These are phyloP conservation scores for Xeromyces bisporus DNA, from an alignment of 495 filamentous ascomycete genomes.

Conservation along the genomic window DNA sequence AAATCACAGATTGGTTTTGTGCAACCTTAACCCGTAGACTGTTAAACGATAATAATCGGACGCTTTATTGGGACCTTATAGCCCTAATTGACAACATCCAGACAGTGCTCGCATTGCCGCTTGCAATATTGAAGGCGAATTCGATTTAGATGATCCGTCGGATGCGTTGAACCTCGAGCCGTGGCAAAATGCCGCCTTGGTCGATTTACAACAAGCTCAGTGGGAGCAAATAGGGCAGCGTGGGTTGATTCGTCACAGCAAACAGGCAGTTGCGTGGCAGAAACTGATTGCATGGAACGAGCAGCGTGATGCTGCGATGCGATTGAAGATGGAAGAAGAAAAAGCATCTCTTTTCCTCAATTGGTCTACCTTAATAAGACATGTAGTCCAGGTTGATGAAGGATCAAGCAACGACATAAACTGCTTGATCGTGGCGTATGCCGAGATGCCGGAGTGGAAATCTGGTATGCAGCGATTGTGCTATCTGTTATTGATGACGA, in stretches of 20 bases:
- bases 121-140: slow-evolving; percentile 7
- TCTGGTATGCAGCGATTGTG: slow-evolving; percentile 13
- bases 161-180: neutral
- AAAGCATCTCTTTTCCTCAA: slow-evolving; percentile 14
- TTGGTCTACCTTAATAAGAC: slow-evolving; percentile 11
- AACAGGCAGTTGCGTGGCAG: slow-evolving; percentile 23
- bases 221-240: slow-evolving; percentile 24
- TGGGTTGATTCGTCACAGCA: slow-evolving; percentile 18
- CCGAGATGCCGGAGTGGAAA: slow-evolving; percentile 8
- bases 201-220: slow-evolving; percentile 18
- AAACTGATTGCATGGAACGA: slow-evolving; percentile 29
- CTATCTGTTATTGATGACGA: too few relatives aligned
- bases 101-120: slow-evolving; percentile 11
- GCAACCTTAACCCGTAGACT: slow-evolving; percentile 23
- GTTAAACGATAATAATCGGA: slow-evolving; percentile 29
- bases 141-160: slow-evolving; percentile 13
- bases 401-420: slow-evolving; percentile 18
- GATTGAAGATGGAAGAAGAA: slow-evolving; percentile 11
- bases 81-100: slow-evolving; percentile 24
- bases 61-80: slow-evolving; percentile 26
- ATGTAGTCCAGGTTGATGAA: slow-evolving; percentile 12
- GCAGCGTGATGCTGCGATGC: slow-evolving; percentile 20
- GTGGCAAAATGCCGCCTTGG: slow-evolving; percentile 9
- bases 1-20: slow-evolving; percentile 33
- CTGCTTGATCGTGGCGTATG: slow-evolving; percentile 19